Evolutionary conservation across 805 yeast species (phyloP), one percentile per base, ranked within the genome.

Genomic region (Teunomyces lycoperdinae): DNA sequence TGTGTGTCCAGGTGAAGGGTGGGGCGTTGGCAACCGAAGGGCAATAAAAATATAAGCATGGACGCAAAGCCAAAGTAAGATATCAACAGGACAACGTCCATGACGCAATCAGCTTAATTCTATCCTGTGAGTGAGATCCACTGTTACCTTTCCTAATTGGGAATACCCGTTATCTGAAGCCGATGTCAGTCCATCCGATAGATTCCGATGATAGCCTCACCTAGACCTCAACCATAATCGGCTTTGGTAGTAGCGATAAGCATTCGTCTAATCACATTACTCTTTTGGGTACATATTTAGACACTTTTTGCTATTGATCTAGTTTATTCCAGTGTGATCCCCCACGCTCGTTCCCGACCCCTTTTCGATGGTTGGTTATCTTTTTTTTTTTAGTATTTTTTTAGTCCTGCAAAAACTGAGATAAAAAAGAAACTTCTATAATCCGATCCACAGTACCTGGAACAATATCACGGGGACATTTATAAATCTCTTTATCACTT

Each of bases 391-490:
- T 35, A 17, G 8, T 13, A 13, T 32, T 32, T 31, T 32, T n/a
- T 32, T 32, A 30, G 32, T 6, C 13, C 17, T 32, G 16, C 26
- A 16, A 35, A 8, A 35, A 35, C 27, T 17, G 26, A 24, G 39
- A 35, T 35, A 35, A 35, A 35, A 31, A 35, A 35, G 39, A 35
- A 35, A 35, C 39, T 35, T 16, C 24, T 13, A 26, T 10, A 14
- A 8, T 35, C 26, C 39, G 39, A 35, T 35, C 39, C 39, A 35
- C 39, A 35, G 39, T 35, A 16, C 9, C 39, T 17, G 39, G n/a
- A 17, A 20, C 20, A 35, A 17, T 17, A 35, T 17, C n/a, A 20
- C 39, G 27, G 13, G 39, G 20, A 11, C 13, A 16, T 27, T 35
- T 32, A 30, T 16, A 13, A n/a, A 17, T 34, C 32, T 13, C 20